Evolutionary conservation across 768 basidiomycete genomes (phyloP), one percentile per base, ranked within the genome.

Genomic region (Boletus vermiculosoides): DNA sequence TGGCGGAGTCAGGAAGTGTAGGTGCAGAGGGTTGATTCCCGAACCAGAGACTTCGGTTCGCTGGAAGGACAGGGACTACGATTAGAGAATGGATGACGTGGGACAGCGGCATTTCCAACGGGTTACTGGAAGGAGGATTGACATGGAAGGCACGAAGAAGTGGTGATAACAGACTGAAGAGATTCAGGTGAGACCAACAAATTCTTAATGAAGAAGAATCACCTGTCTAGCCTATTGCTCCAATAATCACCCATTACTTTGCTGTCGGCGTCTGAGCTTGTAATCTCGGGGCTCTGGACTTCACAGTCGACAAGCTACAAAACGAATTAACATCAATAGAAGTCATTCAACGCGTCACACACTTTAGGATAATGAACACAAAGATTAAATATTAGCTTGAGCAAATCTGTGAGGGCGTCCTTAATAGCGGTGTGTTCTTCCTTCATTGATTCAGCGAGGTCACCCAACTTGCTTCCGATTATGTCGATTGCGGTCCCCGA

Each of bases 331-430:
- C 45, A 53, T n/a, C 0, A 41, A 23, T 4, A 13, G 13, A 22
- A 50, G 2, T 0, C 37, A 54, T 33, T 28, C 15, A 31, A 47
- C 44, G 31, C 5, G 3, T 8, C 0, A 52, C 60, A 37, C 6
- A 88, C 89, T 77, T 86, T 91, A 5, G 92, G 92, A 71, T 92
- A 94, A 67, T 90, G 88, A 41, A 85, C 70, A 50, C 92, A 76
- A 31, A 96, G 69, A 69, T 96, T 94, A 72, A 92, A 94, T 3
- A 82, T 77, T 46, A 94, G 78, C 67, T 98, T 98, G 54, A 98
- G 79, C 25, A 94, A 68, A 70, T 98, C 94, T 4, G 82, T 80
- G 75, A 89, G 80, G 3, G 94, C 92, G 54, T 92, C 90, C 62
- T 79, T 80, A 31, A 84, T 20, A 4, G 23, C 28, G 8, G 22